Conservation (phyloP, 2,329 filamentous ascomycete species). For the Mycosphaerella arachidis region DNA sequence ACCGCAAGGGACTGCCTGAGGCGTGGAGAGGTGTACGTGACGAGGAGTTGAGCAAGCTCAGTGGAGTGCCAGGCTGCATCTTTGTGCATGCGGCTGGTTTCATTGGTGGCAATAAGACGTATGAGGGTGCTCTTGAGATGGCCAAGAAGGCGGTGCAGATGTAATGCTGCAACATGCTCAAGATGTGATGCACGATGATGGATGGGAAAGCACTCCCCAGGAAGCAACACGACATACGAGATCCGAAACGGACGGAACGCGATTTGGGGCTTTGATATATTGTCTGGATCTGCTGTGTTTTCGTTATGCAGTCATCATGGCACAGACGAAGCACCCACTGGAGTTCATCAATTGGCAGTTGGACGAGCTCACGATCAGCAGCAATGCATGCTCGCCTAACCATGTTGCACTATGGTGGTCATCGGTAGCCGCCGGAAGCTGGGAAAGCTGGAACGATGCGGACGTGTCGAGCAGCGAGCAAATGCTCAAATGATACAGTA, state of each 20-base stretch:
- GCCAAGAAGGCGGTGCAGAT: constrained; percentile 65
- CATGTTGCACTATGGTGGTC: neutral
- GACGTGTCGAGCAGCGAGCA: neutral
- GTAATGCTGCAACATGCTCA: constrained; percentile 13
- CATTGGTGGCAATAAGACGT: constrained; percentile 91
- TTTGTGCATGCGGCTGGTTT: constrained; percentile 95
- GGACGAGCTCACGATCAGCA: neutral
- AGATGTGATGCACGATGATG: neutral
- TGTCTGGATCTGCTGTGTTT: neutral
- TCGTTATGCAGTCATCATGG: no score
- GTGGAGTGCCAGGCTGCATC: constrained; percentile 68
- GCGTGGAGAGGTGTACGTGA: constrained; percentile 89
- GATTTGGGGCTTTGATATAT: neutral
- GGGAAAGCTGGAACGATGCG: no score
- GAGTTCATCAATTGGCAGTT: neutral
- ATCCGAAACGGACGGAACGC: neutral
- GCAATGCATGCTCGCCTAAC: neutral
- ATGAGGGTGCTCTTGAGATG: constrained; percentile 83
- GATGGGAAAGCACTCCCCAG: neutral
- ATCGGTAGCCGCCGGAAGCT: no score
- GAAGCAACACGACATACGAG: neutral
- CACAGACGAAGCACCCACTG: no score
- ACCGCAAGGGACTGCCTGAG: constrained; percentile 85
- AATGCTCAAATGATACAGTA: neutral
- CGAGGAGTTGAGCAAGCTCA: constrained; percentile 70